phyloP scores from a whole-genome alignment of 306 rosid genomes.

The Malus sylvestris region DNA sequence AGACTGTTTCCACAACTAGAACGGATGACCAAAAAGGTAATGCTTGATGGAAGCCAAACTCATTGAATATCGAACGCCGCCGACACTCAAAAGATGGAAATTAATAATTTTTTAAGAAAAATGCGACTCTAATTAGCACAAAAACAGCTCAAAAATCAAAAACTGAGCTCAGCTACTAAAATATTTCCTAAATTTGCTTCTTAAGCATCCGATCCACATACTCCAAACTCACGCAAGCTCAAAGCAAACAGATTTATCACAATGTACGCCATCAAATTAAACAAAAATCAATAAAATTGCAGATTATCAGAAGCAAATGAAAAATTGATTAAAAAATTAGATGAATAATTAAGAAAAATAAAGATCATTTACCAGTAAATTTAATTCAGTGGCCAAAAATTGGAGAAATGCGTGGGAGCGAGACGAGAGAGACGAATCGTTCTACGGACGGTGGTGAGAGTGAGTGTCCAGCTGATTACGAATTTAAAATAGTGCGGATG shows the following conservation, averaged over 20 bases:
- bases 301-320: not conserved
- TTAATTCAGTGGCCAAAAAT: slow-evolving; percentile 1
- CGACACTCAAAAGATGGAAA: no score
- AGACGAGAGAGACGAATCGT: slow-evolving; percentile 1
- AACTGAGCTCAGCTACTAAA: slow-evolving; percentile 6
- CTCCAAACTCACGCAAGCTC: slow-evolving; percentile 11
- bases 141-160: not conserved
- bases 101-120: no score
- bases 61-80: no score
- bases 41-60: no score
- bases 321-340: not conserved
- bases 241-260: slow-evolving; percentile 14
- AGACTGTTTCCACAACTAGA: no score
- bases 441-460: slow-evolving; percentile 1
- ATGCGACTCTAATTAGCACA: no score
- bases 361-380: slow-evolving; percentile 10
- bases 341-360: not conserved
- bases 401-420: slow-evolving; percentile 22
- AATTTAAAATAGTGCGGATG: not conserved
- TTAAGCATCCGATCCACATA: slow-evolving; percentile 41
- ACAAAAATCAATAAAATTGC: not conserved
- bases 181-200: not conserved
- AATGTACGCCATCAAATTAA: slow-evolving; percentile 32
- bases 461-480: not conserved
- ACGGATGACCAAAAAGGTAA: no score